phyloP scores from a whole-genome alignment of 2,329 filamentous ascomycete species.

The Chalaropsis thielavioides region DNA sequence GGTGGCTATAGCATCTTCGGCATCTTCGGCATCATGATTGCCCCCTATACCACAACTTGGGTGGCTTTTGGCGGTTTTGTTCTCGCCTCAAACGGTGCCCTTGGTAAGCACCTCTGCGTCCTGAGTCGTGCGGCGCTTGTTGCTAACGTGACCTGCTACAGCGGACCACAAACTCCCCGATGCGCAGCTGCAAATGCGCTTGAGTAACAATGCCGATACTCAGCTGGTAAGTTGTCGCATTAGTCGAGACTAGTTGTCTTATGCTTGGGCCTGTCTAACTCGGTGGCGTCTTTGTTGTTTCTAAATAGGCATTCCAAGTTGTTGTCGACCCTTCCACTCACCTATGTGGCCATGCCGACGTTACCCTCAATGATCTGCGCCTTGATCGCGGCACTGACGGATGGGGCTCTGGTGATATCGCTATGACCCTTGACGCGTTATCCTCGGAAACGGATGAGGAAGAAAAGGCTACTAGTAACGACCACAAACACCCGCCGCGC shows the following conservation, averaged over 20 bases:
- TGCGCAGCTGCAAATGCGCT: conserved; percentile 17
- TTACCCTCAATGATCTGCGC: conserved; percentile 8
- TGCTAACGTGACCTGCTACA: neutral
- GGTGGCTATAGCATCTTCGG: neutral
- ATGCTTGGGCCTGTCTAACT: neutral
- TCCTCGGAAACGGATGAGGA: neutral
- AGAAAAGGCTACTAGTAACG: neutral
- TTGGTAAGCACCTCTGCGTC: neutral
- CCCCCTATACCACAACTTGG: neutral
- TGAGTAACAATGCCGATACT: conserved; percentile 13
- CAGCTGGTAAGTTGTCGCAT: conserved; percentile 13
- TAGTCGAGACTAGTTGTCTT: neutral
- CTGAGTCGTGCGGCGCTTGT: neutral
- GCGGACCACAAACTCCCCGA: conserved; percentile 2
- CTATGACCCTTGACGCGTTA: neutral
- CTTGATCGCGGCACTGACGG: conserved; percentile 9
- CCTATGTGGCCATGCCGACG: conserved; percentile 14
- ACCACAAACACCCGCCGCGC: neutral
- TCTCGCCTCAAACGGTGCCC: neutral
- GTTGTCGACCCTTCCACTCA: conserved; percentile 7
- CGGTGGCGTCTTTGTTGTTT: neutral
- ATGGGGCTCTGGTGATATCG: conserved; percentile 13
- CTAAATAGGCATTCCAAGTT: conserved; percentile 12
- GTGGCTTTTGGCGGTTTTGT: neutral
- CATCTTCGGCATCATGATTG: neutral